Percentiles rank a stretch among this genome's conserved stretches.
Conservation (phyloP, 345 rosid genomes). For the Brassica nigra region DNA sequence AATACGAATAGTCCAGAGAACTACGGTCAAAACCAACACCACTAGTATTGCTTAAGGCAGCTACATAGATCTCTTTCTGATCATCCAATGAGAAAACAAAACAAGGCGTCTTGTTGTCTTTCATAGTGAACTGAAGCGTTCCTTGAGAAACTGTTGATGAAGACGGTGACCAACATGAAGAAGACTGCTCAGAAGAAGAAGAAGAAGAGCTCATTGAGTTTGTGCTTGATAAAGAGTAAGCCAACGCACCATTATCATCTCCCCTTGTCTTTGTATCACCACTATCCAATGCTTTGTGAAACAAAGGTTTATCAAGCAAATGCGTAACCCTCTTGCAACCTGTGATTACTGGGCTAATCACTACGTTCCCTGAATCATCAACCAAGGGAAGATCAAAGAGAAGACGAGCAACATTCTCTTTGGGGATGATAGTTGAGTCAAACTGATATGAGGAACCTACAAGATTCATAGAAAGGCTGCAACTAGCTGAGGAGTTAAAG, state of each 20-base stretch:
- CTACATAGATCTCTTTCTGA: slow-evolving; percentile 63
- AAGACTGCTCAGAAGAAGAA: slow-evolving; percentile 59
- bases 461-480: slow-evolving; percentile 47
- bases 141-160: slow-evolving; percentile 62
- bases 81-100: slow-evolving; percentile 82
- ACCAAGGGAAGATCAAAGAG: slow-evolving; percentile 57
- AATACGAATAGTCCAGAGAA: slow-evolving; percentile 53
- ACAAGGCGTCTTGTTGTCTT: slow-evolving; percentile 58
- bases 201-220: slow-evolving; percentile 56
- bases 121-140: slow-evolving; percentile 76
- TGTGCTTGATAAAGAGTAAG: slow-evolving; percentile 47
- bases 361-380: slow-evolving; percentile 51
- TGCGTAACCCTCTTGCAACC: slow-evolving; percentile 69
- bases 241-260: slow-evolving; percentile 37
- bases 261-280: background rate
- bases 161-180: slow-evolving; percentile 43
- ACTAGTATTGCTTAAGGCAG: slow-evolving; percentile 46
- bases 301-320: slow-evolving; percentile 61
- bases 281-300: slow-evolving; percentile 48
- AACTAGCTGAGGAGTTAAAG: slow-evolving; percentile 48
- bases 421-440: slow-evolving; percentile 35
- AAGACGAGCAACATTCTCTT: slow-evolving; percentile 48
- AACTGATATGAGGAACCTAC: slow-evolving; percentile 44
- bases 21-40: slow-evolving; percentile 37
- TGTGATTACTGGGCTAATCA: slow-evolving; percentile 56